phyloP scores from a whole-genome alignment of 2,329 filamentous ascomycete species.

The Nakataea oryzae region DNA sequence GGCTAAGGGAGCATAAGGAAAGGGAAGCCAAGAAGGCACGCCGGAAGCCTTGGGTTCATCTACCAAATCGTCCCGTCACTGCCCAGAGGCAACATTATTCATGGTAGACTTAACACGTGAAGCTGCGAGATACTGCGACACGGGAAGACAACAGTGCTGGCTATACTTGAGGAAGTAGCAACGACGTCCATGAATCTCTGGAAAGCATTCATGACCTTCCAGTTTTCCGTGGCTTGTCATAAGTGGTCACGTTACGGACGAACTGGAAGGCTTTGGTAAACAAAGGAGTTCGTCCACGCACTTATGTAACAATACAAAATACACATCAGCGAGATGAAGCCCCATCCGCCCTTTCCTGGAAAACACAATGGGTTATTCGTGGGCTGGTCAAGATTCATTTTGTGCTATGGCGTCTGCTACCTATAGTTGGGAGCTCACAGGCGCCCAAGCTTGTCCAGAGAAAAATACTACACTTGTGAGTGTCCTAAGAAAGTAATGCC shows the following conservation, averaged over 20 bases:
- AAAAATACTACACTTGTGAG: neutral
- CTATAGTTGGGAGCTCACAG: neutral
- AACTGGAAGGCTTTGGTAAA: neutral
- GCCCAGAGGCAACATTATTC: conserved; percentile 83
- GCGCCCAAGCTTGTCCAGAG: neutral
- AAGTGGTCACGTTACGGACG: too few species aligned
- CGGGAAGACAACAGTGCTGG: neutral
- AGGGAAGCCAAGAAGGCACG: conserved; percentile 64
- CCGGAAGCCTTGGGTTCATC: conserved; percentile 73
- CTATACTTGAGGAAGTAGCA: neutral
- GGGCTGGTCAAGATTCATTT: neutral
- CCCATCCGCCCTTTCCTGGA: neutral
- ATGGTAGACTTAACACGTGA: conserved; percentile 49
- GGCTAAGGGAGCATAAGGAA: conserved; percentile 71
- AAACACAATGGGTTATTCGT: neutral
- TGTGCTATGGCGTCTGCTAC: neutral
- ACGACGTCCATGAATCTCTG: neutral
- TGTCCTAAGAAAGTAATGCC: neutral
- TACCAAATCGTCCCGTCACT: conserved; percentile 77
- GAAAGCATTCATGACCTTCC: neutral
- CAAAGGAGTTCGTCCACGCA: neutral
- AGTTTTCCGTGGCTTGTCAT: too few species aligned
- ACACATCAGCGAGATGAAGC: neutral
- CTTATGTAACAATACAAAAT: neutral
- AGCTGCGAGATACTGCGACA: neutral